These are phyloP conservation scores for Pistacia vera DNA, from an alignment of 345 rosid genomes.

Conservation along the genomic window DNA sequence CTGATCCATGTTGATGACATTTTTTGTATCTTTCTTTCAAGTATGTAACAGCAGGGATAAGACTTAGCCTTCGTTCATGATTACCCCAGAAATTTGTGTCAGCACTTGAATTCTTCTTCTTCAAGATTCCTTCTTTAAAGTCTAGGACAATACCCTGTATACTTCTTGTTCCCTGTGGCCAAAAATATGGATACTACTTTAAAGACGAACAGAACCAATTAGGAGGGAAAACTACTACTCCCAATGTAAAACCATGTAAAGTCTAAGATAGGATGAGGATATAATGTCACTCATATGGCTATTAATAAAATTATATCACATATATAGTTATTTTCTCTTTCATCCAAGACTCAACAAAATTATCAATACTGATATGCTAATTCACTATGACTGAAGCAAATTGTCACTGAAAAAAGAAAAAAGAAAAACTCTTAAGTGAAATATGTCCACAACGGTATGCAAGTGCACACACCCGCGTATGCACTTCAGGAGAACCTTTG, in stretches of 20 bases:
- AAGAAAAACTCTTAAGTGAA: too few species aligned
- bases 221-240: not conserved
- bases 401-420: too few species aligned
- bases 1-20: constrained; percentile 13
- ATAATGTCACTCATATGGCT: too few species aligned
- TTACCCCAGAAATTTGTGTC: too few species aligned
- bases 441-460: too few species aligned
- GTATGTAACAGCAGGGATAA: constrained; percentile 15
- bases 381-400: not conserved
- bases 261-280: too few species aligned
- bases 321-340: too few species aligned
- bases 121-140: constrained; percentile 20
- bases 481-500: too few species aligned
- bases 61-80: not conserved
- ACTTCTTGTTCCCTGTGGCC: constrained; percentile 43
- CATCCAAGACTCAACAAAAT: too few species aligned
- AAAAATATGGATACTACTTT: constrained; percentile 1
- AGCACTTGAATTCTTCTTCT: not conserved
- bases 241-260: not conserved
- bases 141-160: constrained; percentile 52
- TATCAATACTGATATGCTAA: not conserved
- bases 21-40: constrained; percentile 20
- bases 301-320: too few species aligned
- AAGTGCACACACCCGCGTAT: too few species aligned
- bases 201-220: not conserved